Evolutionary conservation across 345 rosid species (phyloP), one percentile per base, ranked within the genome.

Genomic region (Salix dunnii): DNA sequence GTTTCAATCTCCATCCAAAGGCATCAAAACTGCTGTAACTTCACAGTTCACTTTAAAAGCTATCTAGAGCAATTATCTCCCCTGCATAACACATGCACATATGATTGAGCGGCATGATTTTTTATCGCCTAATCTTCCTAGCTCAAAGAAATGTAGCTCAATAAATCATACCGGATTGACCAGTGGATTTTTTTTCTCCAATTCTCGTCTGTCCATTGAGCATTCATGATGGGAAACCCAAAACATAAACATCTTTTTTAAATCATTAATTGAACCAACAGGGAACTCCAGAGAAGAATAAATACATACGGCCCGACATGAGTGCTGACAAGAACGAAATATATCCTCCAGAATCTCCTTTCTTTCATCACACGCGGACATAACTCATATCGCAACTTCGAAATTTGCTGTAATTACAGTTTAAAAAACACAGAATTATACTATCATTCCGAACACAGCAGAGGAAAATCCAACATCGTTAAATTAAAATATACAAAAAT

Each of bases 311-410:
- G 87, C 53, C 89, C 91, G 62, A 93, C 92, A 70, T 91, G 97
- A 76, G 97, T 93, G 94, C 94, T 91, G 78, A 95, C 96, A 69
- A 95, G 88, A 6, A 94, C 90, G 75, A 91, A 95, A 85, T 94
- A 93, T 70, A 94, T 92, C 90, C 90, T 90, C 99, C 99, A 95
- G 81, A 95, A 95, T 74, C 87, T 91, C 86, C 85, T 76, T 79
- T 95, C 99, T 82, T 93, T 95, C 99, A 95, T 95, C 58, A 83
- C 82, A 12, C 99, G 91, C 0, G 99, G 99, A 78, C 99, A 95
- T 71, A 95, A 77, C 71, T 95, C 97, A 81, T 93, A 95, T 71
- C 99, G 87, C 40, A 95, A 81, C 76, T 79, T 90, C 13, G 96
- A 91, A 67, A 93, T 91, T 89, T 85, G 91, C 99, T 95, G 88